Percentiles rank a stretch among this genome's conserved stretches.
These are phyloP conservation scores for Chenopodium quinoa DNA, from an alignment of 148 eudicot species.

Conservation along the genomic window DNA sequence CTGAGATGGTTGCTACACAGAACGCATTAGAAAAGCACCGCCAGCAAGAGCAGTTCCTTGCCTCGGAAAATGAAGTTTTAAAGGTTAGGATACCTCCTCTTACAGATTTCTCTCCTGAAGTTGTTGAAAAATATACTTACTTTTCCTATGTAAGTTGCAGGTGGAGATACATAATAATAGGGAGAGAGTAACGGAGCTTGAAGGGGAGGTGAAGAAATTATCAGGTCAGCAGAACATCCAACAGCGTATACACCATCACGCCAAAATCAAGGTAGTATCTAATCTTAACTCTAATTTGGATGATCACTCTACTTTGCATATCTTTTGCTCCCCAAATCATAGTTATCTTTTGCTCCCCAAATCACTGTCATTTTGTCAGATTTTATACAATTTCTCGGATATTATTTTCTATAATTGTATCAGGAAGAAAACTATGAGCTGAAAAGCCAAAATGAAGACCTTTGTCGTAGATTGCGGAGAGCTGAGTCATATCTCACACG, in stretches of 20 bases:
- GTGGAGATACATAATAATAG: constrained; percentile 52
- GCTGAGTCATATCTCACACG: constrained; percentile 49
- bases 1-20: constrained; percentile 72
- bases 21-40: constrained; percentile 68
- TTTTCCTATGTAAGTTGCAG: constrained; percentile 29
- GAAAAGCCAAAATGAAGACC: constrained; percentile 70
- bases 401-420: constrained; percentile 5
- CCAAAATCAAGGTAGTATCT: constrained; percentile 74
- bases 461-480: constrained; percentile 44
- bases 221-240: constrained; percentile 93
- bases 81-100: constrained; percentile 49
- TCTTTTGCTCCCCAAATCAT: neutral
- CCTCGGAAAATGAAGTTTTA: constrained; percentile 71
- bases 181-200: constrained; percentile 59
- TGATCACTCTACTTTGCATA: neutral
- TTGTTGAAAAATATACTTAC: neutral
- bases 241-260: constrained; percentile 92
- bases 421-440: constrained; percentile 91
- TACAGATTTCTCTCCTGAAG: neutral
- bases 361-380: neutral
- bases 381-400: neutral
- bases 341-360: neutral
- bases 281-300: neutral
- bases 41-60: constrained; percentile 46
- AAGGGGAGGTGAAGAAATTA: constrained; percentile 65